Conservation (phyloP, 2,329 filamentous ascomycete genomes). For the Aspergillus udagawae region DNA sequence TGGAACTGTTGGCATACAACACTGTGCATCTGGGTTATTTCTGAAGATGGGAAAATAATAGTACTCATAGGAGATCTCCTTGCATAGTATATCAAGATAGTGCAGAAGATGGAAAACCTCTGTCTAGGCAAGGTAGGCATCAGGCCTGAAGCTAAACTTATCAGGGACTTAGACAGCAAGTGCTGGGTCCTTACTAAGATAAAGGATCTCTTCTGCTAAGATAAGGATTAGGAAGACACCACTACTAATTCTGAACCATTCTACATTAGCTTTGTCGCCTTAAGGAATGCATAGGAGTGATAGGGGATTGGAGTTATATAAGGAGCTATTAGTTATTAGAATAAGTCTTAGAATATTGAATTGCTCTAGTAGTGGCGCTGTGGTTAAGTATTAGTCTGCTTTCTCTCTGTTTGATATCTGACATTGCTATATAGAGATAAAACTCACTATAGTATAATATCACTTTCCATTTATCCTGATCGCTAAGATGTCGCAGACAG, state of each 20-base stretch:
- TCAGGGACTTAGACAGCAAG: background rate
- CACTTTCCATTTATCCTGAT: slow-evolving; percentile 2
- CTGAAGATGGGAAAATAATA: background rate
- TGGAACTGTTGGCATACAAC: no score
- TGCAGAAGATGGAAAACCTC: slow-evolving; percentile 4
- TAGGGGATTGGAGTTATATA: background rate
- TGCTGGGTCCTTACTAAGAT: background rate
- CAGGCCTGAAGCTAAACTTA: background rate
- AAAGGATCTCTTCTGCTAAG: background rate
- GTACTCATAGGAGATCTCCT: slow-evolving; percentile 2
- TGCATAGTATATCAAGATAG: slow-evolving; percentile 1
- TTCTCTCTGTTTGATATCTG: no score
- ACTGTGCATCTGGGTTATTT: background rate
- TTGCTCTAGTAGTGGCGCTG: slow-evolving; percentile 1
- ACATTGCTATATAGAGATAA: no score
- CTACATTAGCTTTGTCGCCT: background rate
- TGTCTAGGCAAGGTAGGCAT: slow-evolving; percentile 1
- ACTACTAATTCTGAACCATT: slow-evolving; percentile 1
- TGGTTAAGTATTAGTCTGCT: background rate
- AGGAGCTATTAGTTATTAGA: background rate
- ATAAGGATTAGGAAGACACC: slow-evolving; percentile 1
- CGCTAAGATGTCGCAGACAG: background rate
- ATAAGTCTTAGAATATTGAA: background rate
- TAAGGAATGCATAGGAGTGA: background rate
- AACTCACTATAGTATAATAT: background rate